These are phyloP conservation scores for Penicillium sp. DNA, from an alignment of 2,329 filamentous ascomycete genomes.

Conservation along the genomic window DNA sequence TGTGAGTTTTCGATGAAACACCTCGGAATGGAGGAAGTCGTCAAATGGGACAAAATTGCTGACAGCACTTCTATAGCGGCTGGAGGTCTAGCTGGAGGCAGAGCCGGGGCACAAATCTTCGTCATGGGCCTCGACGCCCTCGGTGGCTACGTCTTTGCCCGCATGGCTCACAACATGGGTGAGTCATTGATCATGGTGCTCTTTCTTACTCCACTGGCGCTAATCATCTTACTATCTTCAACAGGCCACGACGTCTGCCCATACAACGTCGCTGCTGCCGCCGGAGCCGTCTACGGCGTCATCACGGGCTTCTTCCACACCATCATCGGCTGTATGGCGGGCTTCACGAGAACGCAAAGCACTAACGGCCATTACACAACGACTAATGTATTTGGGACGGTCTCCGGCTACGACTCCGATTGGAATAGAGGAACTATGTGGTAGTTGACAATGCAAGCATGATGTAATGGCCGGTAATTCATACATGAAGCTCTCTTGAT, in stretches of 20 bases:
- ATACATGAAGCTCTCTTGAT: too few relatives aligned
- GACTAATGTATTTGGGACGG: constrained; percentile 11
- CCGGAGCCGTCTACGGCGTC: constrained; percentile 15
- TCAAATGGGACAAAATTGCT: not conserved
- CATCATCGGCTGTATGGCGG: constrained; percentile 12
- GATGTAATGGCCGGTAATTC: not conserved
- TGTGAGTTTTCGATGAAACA: constrained; percentile 4
- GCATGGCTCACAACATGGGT: constrained; percentile 20
- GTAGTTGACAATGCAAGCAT: not conserved
- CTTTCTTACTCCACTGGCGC: not conserved
- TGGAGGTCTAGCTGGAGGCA: constrained; percentile 10
- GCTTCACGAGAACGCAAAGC: not conserved
- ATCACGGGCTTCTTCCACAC: constrained; percentile 16
- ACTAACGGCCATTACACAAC: constrained; percentile 12
- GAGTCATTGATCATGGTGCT: not conserved
- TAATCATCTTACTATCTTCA: not conserved
- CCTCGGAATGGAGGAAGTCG: not conserved
- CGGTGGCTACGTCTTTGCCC: constrained; percentile 18
- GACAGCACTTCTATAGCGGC: constrained; percentile 6
- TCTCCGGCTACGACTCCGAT: constrained; percentile 9
- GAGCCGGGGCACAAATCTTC: constrained; percentile 3
- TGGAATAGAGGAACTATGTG: not conserved
- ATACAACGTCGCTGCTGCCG: constrained; percentile 17
- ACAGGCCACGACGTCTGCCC: constrained; percentile 15
- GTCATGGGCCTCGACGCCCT: constrained; percentile 16